Base-by-base conservation (phyloP, 2,329 filamentous ascomycete species). In the Colletotrichum karsti region DNA sequence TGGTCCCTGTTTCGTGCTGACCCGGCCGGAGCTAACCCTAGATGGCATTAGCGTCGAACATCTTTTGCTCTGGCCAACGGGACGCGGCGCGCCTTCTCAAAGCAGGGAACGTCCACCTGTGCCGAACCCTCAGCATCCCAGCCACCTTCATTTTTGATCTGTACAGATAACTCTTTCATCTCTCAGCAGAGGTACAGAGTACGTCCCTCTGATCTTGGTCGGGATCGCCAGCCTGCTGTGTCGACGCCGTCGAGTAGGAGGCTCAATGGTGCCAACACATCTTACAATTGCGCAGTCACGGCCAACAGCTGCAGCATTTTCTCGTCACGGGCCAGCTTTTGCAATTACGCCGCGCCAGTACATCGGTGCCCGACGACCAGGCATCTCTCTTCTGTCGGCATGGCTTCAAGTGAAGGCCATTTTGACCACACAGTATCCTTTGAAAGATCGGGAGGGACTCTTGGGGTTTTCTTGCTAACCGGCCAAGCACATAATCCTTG, bases 111-210 rank as follows among this genome's bases (percentile, higher is more conserved):
- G n/a, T 58, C 26, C 50, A 18, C 56, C 30, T 42, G 20, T 35
- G 30, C 35, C 44, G 30, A 41, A 64, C 58, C 55, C 22, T 56
- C 33, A 30, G 20, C 18, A 64, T 64, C 64, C 72, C 74, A 76
- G 72, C 74, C 74, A 75, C 73, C 74, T 57, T 35, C 20, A 57
- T 62, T 74, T 74, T 71, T 63, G n/a, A 15, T n/a, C n/a, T n/a
- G n/a, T n/a, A n/a, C n/a, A n/a, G n/a, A n/a, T n/a, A n/a, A n/a
- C n/a, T n/a, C n/a, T n/a, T n/a, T n/a, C n/a, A n/a, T n/a, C n/a
- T n/a, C n/a, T n/a, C 2, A 20, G 48, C 12, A 15, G 26, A 24
- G 26, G 55, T 35, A 15, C 44, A 24, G 7, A 54, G 10, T 24
- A 50, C 33, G 28, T 50, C 24, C 15, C 48, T 30, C 44, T 58